Evolutionary conservation across 1,139 yeast genomes (phyloP).

Genomic region (Suhomyces maxii): DNA sequence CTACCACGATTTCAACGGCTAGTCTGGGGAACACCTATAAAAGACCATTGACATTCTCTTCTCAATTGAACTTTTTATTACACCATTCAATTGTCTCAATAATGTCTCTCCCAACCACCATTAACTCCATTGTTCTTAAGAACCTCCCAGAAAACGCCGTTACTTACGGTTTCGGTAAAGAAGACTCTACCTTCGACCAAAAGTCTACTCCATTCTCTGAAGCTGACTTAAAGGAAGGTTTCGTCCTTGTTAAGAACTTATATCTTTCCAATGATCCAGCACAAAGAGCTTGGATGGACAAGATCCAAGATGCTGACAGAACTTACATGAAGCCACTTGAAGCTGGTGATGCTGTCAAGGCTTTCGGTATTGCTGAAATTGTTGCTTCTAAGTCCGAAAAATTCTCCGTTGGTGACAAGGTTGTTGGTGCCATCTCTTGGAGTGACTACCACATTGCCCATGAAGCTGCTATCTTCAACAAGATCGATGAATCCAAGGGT

Average conservation of each 20-base stretch:
- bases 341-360: constrained; percentile 21
- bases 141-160: constrained; percentile 1
- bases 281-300: constrained; percentile 28
- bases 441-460: constrained; percentile 26
- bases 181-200: constrained; percentile 11
- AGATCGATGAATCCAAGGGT: constrained; percentile 23
- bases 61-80: background rate
- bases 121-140: constrained; percentile 1
- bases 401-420: constrained; percentile 23
- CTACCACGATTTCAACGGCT: background rate
- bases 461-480: constrained; percentile 22
- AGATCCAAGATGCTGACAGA: constrained; percentile 19
- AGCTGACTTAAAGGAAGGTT: constrained; percentile 16
- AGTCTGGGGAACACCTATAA: background rate
- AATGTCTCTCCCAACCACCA: constrained; percentile 7
- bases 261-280: constrained; percentile 32
- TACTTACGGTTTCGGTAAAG: constrained; percentile 1
- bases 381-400: constrained; percentile 23
- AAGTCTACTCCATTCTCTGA: constrained; percentile 1
- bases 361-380: constrained; percentile 25
- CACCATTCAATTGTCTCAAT: background rate
- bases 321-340: constrained; percentile 21
- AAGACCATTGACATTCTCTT: background rate
- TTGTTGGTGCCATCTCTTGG: constrained; percentile 30
- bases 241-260: constrained; percentile 20